Evolutionary conservation across 2,329 filamentous ascomycete genomes (phyloP), one percentile per base, ranked within the genome.

Genomic region (Beauveria sp.): DNA sequence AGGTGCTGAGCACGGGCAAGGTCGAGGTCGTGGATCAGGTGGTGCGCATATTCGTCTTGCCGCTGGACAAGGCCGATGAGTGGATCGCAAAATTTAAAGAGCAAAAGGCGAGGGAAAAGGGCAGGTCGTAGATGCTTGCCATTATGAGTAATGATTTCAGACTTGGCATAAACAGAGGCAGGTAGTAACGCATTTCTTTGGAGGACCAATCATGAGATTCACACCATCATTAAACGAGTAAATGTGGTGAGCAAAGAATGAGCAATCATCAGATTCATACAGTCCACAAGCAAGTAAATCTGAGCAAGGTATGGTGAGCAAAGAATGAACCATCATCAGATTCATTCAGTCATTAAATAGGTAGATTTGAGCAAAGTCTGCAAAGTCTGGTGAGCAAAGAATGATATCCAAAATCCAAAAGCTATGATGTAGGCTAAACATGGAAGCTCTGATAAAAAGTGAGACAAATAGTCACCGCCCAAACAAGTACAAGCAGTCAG

Each of bases 41-140:
- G 65, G 84, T 98, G 26, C 86, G 80, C 70, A 85, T 99, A 34
- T 92, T 90, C 70, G 85, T 98, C 1, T 81, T 99, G 65, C 93
- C 93, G 0, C 87, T 83, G 68, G 75, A 73, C 3, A 86, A 85
- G 74, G 86, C 89, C 1, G 81, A 81, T 9, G 81, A 73, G n/a
- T 99, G 93, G 87, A 86, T 96, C 42, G 82, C 84, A 65, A 89
- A 95, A 67, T 93, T 92, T 72, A 98, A 97, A 78, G 82, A 78
- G 68, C 86, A 90, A 72, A 90, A 85, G 74, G 81, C 79, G 3
- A 77, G 75, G 3, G 79, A 80, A 70, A 78, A 63, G 69, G 70
- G 68, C 52, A 66, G 65, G 64, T 62, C 53, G 28, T 52, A 47
- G 45, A 58, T 28, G 9, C 5, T 14, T 22, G 47, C 20, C n/a